phyloP scores from a whole-genome alignment of 495 filamentous ascomycete genomes.

The Neurospora sp. region DNA sequence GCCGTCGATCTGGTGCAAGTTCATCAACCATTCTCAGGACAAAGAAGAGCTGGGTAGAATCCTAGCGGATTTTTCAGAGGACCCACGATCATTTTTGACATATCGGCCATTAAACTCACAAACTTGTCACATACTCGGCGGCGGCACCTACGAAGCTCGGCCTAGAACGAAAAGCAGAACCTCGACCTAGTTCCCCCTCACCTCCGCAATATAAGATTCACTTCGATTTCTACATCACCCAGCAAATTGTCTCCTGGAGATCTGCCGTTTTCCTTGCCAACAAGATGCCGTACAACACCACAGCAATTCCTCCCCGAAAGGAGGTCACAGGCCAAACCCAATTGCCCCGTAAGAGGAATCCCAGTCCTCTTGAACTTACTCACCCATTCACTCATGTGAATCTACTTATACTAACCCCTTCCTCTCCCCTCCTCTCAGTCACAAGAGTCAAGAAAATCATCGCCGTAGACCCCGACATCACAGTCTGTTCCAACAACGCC shows the following conservation, averaged over 20 bases:
- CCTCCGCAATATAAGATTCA: not conserved
- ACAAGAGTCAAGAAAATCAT: conserved; percentile 93
- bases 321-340: conserved; percentile 78
- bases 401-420: conserved; percentile 2
- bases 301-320: conserved; percentile 64
- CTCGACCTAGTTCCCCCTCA: not conserved
- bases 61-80: not conserved
- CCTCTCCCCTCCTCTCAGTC: conserved; percentile 46
- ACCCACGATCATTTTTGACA: not conserved
- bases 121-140: not conserved
- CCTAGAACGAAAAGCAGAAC: not conserved
- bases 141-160: not conserved
- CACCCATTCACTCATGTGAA: not conserved
- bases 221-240: not conserved
- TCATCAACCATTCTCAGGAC: not conserved
- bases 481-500: conserved; percentile 78
- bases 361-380: not conserved
- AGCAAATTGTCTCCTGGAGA: not conserved
- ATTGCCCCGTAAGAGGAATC: conserved; percentile 67
- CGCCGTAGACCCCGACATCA: conserved; percentile 72
- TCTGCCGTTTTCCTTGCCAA: not conserved
- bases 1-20: not conserved
- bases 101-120: not conserved
- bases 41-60: not conserved
- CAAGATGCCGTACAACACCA: conserved; percentile 82